Evolutionary conservation across 208 protist genomes (phyloP).

Genomic region (Trypanosoma theileri): DNA sequence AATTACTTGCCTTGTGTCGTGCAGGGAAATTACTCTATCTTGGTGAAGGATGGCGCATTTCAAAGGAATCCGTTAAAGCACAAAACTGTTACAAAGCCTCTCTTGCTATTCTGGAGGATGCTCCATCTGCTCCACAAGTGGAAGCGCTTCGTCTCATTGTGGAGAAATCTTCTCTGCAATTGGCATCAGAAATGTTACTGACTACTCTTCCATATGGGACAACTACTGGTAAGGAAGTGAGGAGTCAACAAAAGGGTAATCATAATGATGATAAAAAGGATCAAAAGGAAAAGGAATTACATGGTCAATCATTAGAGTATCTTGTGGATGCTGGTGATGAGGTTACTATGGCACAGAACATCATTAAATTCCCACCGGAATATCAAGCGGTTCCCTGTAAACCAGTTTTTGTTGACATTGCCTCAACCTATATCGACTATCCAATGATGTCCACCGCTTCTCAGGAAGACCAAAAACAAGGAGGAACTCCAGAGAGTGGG

Average conservation of each 20-base stretch:
- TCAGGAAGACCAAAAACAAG: conserved; percentile 2
- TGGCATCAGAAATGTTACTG: conserved; percentile 44
- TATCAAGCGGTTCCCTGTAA: conserved; percentile 81
- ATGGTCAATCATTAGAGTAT: conserved; percentile 14
- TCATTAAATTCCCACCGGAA: conserved; percentile 78
- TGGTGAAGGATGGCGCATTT: conserved; percentile 72
- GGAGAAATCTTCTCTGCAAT: conserved; percentile 41
- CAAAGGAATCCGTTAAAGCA: conserved; percentile 24
- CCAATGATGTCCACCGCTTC: conserved; percentile 18
- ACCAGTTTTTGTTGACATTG: conserved; percentile 85
- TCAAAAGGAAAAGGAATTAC: background rate
- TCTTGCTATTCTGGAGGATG: conserved; percentile 36
- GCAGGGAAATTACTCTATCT: conserved; percentile 70
- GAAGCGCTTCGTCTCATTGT: conserved; percentile 38
- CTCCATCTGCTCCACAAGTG: conserved; percentile 18
- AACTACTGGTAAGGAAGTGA: conserved; percentile 17
- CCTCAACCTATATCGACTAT: conserved; percentile 76
- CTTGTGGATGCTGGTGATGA: conserved; percentile 41
- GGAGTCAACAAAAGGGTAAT: too few relatives aligned
- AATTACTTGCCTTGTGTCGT: conserved; percentile 38
- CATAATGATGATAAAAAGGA: background rate
- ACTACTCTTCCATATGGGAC: background rate
- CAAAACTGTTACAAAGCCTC: conserved; percentile 55
- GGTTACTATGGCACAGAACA: conserved; percentile 54
- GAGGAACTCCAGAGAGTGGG: background rate